Conservation (phyloP, 345 rosid genomes). For the Fremontodendron californicum region DNA sequence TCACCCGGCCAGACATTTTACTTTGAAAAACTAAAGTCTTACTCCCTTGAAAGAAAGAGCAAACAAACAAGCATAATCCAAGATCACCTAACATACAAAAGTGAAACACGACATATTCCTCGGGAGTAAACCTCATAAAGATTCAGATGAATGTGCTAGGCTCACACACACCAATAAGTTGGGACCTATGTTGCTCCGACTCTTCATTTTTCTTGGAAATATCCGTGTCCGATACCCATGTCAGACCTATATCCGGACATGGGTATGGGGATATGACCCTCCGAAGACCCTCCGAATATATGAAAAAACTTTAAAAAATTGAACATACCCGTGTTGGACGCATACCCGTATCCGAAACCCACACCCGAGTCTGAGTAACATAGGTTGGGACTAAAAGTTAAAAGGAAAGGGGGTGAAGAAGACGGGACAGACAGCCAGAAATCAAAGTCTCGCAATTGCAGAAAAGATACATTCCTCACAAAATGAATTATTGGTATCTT, state of each 20-base stretch:
- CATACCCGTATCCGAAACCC: not conserved
- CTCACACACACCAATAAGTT: not conserved
- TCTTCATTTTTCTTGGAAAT: too few relatives aligned
- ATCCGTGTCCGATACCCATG: too few relatives aligned
- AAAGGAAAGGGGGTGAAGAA: not conserved
- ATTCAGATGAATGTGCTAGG: not conserved
- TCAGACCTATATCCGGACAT: too few relatives aligned
- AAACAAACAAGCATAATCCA: not conserved
- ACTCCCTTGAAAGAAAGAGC: not conserved
- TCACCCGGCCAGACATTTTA: not conserved
- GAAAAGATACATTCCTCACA: not conserved
- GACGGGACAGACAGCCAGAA: not conserved
- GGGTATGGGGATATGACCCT: too few relatives aligned
- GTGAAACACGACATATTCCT: not conserved
- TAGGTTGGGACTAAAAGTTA: not conserved
- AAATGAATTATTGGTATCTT: constrained; percentile 5
- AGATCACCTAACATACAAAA: not conserved
- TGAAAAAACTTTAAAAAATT: too few relatives aligned
- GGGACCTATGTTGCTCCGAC: too few relatives aligned
- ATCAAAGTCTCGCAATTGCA: not conserved
- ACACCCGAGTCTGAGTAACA: not conserved
- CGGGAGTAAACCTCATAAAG: not conserved
- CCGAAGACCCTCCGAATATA: too few relatives aligned
- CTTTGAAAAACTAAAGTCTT: not conserved
- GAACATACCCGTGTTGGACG: not conserved